A percentile compares a stretch with the other conserved stretches of the same genome.
Conservation (phyloP, 129 eudicot genomes). For the Ambrosia trifida region DNA sequence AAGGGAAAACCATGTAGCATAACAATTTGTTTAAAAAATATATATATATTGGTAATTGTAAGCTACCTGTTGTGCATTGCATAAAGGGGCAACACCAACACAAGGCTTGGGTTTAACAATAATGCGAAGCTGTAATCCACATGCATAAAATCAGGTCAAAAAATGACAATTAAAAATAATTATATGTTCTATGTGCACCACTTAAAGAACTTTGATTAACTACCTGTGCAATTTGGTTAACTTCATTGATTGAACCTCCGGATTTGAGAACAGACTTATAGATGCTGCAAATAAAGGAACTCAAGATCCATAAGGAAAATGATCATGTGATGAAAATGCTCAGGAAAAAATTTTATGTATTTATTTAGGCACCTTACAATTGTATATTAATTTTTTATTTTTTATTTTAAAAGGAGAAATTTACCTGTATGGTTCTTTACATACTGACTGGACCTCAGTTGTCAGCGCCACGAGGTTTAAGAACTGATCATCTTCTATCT, state of each 20-base stretch:
- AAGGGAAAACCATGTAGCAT: constrained; percentile 20
- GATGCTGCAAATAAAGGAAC: constrained; percentile 59
- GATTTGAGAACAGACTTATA: constrained; percentile 74
- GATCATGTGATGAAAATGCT: not conserved
- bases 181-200: constrained; percentile 13
- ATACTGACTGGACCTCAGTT: constrained; percentile 78
- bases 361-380: not conserved
- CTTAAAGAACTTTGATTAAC: constrained; percentile 11
- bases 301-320: constrained; percentile 18
- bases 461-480: constrained; percentile 60
- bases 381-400: not conserved
- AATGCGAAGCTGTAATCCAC: constrained; percentile 72
- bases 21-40: too few species aligned
- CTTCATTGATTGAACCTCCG: constrained; percentile 66
- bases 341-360: not conserved
- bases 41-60: not conserved
- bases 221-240: constrained; percentile 94
- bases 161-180: constrained; percentile 1
- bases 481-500: constrained; percentile 84
- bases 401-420: constrained; percentile 16
- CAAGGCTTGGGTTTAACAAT: constrained; percentile 83
- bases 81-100: constrained; percentile 77
- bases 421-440: constrained; percentile 97
- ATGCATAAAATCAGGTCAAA: constrained; percentile 19
- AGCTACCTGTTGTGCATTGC: constrained; percentile 85